These are phyloP conservation scores for Austroboletus festivus DNA, from an alignment of 768 basidiomycete genomes.

Conservation along the genomic window DNA sequence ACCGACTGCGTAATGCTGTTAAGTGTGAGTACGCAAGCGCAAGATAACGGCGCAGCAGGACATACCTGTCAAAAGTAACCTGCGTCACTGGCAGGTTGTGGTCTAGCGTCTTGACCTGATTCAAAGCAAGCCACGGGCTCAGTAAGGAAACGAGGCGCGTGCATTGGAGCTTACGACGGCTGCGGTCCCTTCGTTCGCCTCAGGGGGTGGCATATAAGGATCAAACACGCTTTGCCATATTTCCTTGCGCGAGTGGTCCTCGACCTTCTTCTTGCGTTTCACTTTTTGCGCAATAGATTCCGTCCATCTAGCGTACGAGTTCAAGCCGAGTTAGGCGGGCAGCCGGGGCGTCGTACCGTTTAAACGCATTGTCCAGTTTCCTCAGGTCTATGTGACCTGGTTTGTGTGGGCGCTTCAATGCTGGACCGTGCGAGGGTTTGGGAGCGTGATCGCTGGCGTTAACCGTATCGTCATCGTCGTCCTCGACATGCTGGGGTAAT, in stretches of 20 bases:
- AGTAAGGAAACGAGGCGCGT: not conserved
- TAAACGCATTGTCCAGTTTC: conserved; percentile 80
- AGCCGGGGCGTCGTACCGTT: conserved; percentile 45
- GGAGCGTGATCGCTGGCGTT: conserved; percentile 23
- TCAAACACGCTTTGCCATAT: conserved; percentile 84
- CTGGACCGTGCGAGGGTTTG: conserved; percentile 26
- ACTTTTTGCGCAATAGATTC: conserved; percentile 84
- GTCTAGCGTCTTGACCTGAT: conserved; percentile 74
- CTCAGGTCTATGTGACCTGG: conserved; percentile 75
- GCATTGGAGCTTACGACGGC: conserved; percentile 15
- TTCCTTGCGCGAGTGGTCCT: conserved; percentile 61
- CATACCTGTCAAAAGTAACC: conserved; percentile 68
- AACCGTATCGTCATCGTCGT: conserved; percentile 39
- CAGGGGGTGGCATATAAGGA: conserved; percentile 44
- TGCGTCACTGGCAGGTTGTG: conserved; percentile 75
- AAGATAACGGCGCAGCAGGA: conserved; percentile 7
- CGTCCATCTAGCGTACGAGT: conserved; percentile 59
- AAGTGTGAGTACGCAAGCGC: conserved; percentile 8
- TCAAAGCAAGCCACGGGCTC: conserved; percentile 2
- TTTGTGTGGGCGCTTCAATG: conserved; percentile 34
- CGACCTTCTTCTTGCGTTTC: conserved; percentile 71
- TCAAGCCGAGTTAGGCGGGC: not conserved
- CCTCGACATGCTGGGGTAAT: conserved; percentile 40
- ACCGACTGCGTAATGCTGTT: conserved; percentile 61
- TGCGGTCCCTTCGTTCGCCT: conserved; percentile 27